Base-by-base conservation (phyloP, 305 asterid species). In the Petunia hybrid region DNA sequence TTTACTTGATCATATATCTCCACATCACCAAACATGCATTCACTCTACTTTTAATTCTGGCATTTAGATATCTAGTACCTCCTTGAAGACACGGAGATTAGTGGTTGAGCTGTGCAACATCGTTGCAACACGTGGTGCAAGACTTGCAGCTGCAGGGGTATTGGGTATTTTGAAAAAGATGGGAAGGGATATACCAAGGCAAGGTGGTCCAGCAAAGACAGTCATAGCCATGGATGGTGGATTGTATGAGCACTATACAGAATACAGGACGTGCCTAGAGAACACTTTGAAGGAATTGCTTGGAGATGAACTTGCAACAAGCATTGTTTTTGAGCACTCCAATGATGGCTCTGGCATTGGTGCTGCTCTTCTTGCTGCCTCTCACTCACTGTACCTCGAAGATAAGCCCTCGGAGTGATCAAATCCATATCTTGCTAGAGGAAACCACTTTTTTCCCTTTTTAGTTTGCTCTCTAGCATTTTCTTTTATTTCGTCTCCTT, bases 321-420 rank as follows among this genome's bases (percentile, higher is more conserved):
- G 77, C 85, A 82, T 95, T 48, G 74, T 77, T 38, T 85, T 95
- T 60, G 92, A 88, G 90, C 99, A 89, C 80, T 93, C 94, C 7
- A 91, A 81, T 1, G 99, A 95, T 51, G 98, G 99, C 12, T 93
- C 99, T 1, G 97, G 98, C 66, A 91, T 93, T 10, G 97, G 99
- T 2, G 98, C 98, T 5, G 94, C 97, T 7, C 94, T 93, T 16
- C 90, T 95, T 14, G 98, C 99, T 7, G 95, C 98, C 14, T 91
- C 97, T 3, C 90, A 94, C 82, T 91, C 98, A 13, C 84, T 79
- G 7, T 90, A 94, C 82, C 89, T 84, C 8, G 87, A 88, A 41
- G 88, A 71, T 39, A 4, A 66, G 55, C 40, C 64, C 2, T 74
- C 51, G 78, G 63, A 74, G 61, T 46, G 64, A 74, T 8, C 8